Evolutionary conservation across 73 alveolate genomes (phyloP).

Genomic region (Paramecium sexaurelia): DNA sequence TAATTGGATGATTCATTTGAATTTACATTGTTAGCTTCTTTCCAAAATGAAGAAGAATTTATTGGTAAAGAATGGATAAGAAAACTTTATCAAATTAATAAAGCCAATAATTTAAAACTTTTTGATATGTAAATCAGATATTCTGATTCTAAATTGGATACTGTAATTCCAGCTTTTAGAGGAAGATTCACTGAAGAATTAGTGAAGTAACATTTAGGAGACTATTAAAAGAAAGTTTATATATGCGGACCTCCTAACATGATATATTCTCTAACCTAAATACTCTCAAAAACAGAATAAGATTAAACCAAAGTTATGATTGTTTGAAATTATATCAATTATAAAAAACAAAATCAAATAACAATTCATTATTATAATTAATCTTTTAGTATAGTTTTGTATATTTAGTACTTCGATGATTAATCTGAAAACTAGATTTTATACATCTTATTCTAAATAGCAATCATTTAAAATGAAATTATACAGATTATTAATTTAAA

Average conservation of each 20-base stretch:
- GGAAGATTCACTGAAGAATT: neutral
- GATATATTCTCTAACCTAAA: constrained; percentile 7
- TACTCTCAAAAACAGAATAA: neutral
- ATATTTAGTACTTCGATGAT: too few species aligned
- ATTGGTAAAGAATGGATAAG: constrained; percentile 61
- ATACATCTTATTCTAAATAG: too few species aligned
- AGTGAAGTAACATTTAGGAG: neutral
- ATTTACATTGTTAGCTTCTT: constrained; percentile 45
- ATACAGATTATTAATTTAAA: too few species aligned
- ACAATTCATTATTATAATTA: neutral
- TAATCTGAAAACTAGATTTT: too few species aligned
- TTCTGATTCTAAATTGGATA: constrained; percentile 29
- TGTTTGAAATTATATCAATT: neutral
- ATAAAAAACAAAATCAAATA: neutral
- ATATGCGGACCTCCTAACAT: constrained; percentile 66
- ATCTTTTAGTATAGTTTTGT: too few species aligned
- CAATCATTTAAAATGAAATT: too few species aligned
- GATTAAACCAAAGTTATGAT: constrained; percentile 9
- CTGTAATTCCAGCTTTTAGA: neutral
- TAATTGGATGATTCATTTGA: neutral
- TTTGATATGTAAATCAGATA: constrained; percentile 24
- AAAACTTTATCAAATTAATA: neutral
- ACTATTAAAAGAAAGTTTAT: neutral
- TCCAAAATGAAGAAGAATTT: constrained; percentile 49
- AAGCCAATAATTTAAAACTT: neutral